Evolutionary conservation across 441 rosid species (phyloP), one percentile per base, ranked within the genome.

Genomic region (Adansonia gregorii): DNA sequence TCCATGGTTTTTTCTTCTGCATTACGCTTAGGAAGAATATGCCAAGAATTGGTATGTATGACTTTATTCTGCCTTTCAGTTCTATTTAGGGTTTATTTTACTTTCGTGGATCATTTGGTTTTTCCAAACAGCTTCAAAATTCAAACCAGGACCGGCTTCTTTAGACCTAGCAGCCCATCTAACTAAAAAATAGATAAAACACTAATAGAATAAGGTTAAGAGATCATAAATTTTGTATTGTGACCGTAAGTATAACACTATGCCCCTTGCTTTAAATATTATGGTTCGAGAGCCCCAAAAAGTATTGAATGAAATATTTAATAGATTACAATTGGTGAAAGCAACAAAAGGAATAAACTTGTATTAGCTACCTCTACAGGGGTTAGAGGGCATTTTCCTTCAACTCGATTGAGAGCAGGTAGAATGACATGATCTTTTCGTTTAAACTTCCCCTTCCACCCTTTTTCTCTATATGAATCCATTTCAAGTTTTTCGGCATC

Each of bases 331-430:
- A 3, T n/a, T 52, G 66, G 52, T 63, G 27, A 22, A 74, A 78
- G 78, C 17, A 60, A 6, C 52, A 79, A 17, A 35, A 46, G 51
- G 11, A 64, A 52, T 76, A n/a, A n/a, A 71, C 74, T 52, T 52
- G 52, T 67, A 67, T 20, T 54, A 83, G 70, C 71, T 88, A 95
- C 99, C 97, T 93, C 98, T 83, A 93, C 82, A 0, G 99, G 99
- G 27, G 98, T 92, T 73, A 95, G 87, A 64, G 99, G 99, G 68
- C 99, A 95, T 85, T 95, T 92, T 80, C 99, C 99, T 72, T 87
- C 84, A 15, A 93, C 79, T 14, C 99, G 91, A 85, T 92, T 93
- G 75, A 89, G 89, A 55, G 93, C 93, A 61, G 99, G 94, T 78
- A 74, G 51, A 31, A 88, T 86, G 68, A 85, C 79, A 74, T 89